These are phyloP conservation scores for Kodamaea ohmeri DNA, from an alignment of 1,139 yeast genomes.

Conservation along the genomic window DNA sequence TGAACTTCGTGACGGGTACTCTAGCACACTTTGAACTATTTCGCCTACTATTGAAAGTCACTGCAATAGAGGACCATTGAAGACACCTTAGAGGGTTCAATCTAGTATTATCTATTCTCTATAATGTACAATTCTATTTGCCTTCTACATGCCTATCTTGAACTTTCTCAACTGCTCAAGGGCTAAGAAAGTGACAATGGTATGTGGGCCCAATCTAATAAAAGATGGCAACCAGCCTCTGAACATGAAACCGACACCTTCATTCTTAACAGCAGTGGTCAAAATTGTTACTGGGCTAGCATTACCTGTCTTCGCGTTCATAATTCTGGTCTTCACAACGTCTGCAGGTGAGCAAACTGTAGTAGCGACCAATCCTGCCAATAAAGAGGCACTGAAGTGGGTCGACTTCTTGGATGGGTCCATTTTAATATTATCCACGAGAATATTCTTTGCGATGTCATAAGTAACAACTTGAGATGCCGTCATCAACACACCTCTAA, in stretches of 20 bases:
- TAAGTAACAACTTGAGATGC: slow-evolving; percentile 90
- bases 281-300: slow-evolving; percentile 53
- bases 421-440: slow-evolving; percentile 50
- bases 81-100: neutral
- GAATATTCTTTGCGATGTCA: slow-evolving; percentile 65
- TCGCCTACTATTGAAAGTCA: too few species aligned
- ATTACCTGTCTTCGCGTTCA: slow-evolving; percentile 61
- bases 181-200: slow-evolving; percentile 79
- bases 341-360: slow-evolving; percentile 92
- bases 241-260: slow-evolving; percentile 78
- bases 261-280: slow-evolving; percentile 55
- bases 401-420: slow-evolving; percentile 66
- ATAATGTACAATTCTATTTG: slow-evolving; percentile 3
- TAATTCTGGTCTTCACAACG: slow-evolving; percentile 83
- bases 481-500: slow-evolving; percentile 84
- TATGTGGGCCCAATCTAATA: slow-evolving; percentile 84
- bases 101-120: slow-evolving; percentile 3
- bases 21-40: too few species aligned
- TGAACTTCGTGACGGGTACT: too few species aligned
- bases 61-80: too few species aligned
- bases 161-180: slow-evolving; percentile 71
- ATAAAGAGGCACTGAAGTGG: slow-evolving; percentile 71
- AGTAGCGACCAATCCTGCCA: slow-evolving; percentile 85
- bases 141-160: slow-evolving; percentile 46
- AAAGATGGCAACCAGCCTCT: slow-evolving; percentile 92